Evolutionary conservation across 2,329 filamentous ascomycete species (phyloP).

Genomic region (Stromatinia cepivora): DNA sequence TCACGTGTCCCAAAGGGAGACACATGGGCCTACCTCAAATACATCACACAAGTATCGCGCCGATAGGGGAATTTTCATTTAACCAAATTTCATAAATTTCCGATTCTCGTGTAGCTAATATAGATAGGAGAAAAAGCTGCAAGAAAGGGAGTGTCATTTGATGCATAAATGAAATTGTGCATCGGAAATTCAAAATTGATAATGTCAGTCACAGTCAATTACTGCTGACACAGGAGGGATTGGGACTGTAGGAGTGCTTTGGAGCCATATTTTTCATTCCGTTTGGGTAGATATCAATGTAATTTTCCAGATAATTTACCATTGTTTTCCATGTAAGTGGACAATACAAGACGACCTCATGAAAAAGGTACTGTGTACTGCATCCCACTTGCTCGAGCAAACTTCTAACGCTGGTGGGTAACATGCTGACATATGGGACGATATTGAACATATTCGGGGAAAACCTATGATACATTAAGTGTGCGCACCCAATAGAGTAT

Average conservation of each 20-base stretch:
- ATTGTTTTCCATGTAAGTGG: no score
- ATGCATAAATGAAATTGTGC: neutral
- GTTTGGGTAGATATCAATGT: neutral
- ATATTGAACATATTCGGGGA: neutral
- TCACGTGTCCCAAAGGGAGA: neutral
- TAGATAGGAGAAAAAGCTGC: neutral
- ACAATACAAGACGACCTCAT: no score
- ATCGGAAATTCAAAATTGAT: neutral
- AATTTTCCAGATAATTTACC: no score
- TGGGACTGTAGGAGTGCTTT: neutral
- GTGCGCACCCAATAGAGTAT: neutral
- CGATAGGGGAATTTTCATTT: neutral
- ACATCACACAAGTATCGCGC: neutral
- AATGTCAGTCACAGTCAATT: neutral
- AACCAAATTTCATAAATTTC: neutral
- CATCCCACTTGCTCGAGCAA: neutral
- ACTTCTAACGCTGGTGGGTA: neutral
- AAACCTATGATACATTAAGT: neutral
- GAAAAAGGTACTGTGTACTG: neutral
- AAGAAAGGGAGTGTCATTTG: neutral
- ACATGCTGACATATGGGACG: neutral
- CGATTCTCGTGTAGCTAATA: neutral
- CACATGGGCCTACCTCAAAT: neutral
- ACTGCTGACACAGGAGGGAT: no score
- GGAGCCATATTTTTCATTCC: fast-evolving